A percentile compares a stretch with the other conserved stretches of the same genome.
Conservation (phyloP, 345 rosid genomes). For the Camelina laxa region DNA sequence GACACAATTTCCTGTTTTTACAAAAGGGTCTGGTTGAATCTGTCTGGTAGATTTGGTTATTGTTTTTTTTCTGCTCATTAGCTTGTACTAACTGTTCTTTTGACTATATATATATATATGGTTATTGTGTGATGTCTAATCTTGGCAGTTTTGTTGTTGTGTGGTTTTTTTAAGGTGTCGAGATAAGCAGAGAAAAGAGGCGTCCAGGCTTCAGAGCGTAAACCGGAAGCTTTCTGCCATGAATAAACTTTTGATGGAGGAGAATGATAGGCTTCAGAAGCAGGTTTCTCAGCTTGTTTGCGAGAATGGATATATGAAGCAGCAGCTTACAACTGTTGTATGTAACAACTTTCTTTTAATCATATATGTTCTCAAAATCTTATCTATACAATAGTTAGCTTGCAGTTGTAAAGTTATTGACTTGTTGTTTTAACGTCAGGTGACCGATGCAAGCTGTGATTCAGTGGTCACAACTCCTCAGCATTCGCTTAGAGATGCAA, state of each 20-base stretch:
- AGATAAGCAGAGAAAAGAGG: constrained; percentile 98
- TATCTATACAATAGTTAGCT: not conserved
- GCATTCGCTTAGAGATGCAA: constrained; percentile 90
- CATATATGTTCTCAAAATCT: not conserved
- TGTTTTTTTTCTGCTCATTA: not conserved
- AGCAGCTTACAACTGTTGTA: constrained; percentile 78
- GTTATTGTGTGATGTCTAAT: not conserved
- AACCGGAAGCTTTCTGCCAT: constrained; percentile 91
- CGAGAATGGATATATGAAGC: constrained; percentile 92
- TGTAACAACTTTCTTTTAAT: constrained; percentile 2
- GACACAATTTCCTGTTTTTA: constrained; percentile 25
- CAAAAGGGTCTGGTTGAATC: constrained; percentile 9
- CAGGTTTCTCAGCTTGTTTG: constrained; percentile 98
- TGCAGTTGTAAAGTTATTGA: not conserved
- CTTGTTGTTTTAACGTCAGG: constrained; percentile 33
- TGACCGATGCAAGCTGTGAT: constrained; percentile 90
- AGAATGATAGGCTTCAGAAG: constrained; percentile 96
- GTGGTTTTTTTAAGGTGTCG: constrained; percentile 67
- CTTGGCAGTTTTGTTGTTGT: constrained; percentile 16
- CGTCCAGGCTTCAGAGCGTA: constrained; percentile 94
- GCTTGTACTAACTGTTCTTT: not conserved
- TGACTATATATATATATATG: not conserved
- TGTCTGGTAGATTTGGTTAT: constrained; percentile 23
- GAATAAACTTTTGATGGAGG: constrained; percentile 99
- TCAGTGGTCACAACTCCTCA: constrained; percentile 94